These are phyloP conservation scores for Byssochlamys sp. DNA, from an alignment of 2,329 filamentous ascomycete species.

Conservation along the genomic window DNA sequence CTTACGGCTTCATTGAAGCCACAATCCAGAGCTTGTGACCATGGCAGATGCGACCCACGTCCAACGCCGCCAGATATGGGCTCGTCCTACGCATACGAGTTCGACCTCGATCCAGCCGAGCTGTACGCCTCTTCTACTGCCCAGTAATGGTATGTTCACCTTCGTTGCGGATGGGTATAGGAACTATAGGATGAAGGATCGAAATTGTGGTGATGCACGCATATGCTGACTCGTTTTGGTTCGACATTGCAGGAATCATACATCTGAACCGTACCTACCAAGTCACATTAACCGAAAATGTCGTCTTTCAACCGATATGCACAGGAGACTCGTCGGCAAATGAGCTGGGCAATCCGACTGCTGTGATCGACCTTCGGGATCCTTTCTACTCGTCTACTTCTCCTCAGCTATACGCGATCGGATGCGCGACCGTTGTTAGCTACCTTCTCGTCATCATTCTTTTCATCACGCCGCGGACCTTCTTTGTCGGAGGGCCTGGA, in stretches of 20 bases:
- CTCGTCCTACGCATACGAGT: constrained; percentile 27
- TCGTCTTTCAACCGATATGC: constrained; percentile 42
- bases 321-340: constrained; percentile 26
- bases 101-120: constrained; percentile 34
- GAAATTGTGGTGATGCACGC: neutral
- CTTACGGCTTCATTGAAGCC: constrained; percentile 8
- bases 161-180: constrained; percentile 23
- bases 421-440: constrained; percentile 78
- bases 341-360: constrained; percentile 28
- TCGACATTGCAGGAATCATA: constrained; percentile 24
- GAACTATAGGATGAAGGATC: constrained; percentile 1
- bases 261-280: constrained; percentile 33
- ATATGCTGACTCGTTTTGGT: neutral
- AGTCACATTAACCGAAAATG: constrained; percentile 39
- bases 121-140: constrained; percentile 55
- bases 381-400: constrained; percentile 92
- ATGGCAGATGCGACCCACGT: constrained; percentile 26
- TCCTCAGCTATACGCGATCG: constrained; percentile 85
- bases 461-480: constrained; percentile 87
- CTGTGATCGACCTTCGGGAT: constrained; percentile 61
- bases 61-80: constrained; percentile 33
- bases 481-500: constrained; percentile 66
- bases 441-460: constrained; percentile 92
- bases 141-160: constrained; percentile 43
- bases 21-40: constrained; percentile 13